Conservation (phyloP, 2,329 filamentous ascomycete genomes). For the Fusarium scirpi region DNA sequence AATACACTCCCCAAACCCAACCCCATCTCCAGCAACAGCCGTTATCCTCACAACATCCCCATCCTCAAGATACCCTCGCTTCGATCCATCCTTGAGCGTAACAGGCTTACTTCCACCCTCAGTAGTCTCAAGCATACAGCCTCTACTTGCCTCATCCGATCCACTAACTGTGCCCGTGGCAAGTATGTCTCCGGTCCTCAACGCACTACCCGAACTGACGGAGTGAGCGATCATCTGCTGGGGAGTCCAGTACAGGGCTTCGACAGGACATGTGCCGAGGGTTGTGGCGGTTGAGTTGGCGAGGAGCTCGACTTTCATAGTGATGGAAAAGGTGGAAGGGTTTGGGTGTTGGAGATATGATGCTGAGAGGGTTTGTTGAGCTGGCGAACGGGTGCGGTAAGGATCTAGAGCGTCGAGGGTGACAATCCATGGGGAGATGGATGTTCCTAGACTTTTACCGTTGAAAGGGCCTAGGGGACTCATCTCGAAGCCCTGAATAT, state of each 20-base stretch:
- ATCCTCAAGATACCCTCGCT: constrained; percentile 54
- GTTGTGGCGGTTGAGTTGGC: constrained; percentile 18
- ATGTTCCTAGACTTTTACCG: constrained; percentile 70
- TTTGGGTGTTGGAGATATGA: constrained; percentile 53
- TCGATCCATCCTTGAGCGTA: constrained; percentile 46
- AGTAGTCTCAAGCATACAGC: constrained; percentile 57
- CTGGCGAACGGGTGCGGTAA: constrained; percentile 56
- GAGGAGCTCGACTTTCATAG: constrained; percentile 48
- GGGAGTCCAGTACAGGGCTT: constrained; percentile 25
- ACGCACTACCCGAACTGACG: constrained; percentile 21
- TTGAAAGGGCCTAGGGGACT: constrained; percentile 70
- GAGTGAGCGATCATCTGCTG: constrained; percentile 32
- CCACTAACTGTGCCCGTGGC: constrained; percentile 59
- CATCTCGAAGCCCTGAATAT: constrained; percentile 73
- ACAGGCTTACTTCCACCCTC: constrained; percentile 52
- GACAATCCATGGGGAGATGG: constrained; percentile 71
- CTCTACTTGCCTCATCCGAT: constrained; percentile 49
- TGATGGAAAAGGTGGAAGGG: constrained; percentile 53
- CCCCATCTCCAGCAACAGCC: constrained; percentile 56
- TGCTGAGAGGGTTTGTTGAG: neutral
- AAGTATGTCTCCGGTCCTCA: constrained; percentile 53
- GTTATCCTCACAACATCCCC: constrained; percentile 55
- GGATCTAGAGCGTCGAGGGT: constrained; percentile 71
- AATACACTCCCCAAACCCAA: constrained; percentile 55
- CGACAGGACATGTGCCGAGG: neutral